Base-by-base conservation (phyloP, 2,329 filamentous ascomycete species). In the Fusarium sp. region DNA sequence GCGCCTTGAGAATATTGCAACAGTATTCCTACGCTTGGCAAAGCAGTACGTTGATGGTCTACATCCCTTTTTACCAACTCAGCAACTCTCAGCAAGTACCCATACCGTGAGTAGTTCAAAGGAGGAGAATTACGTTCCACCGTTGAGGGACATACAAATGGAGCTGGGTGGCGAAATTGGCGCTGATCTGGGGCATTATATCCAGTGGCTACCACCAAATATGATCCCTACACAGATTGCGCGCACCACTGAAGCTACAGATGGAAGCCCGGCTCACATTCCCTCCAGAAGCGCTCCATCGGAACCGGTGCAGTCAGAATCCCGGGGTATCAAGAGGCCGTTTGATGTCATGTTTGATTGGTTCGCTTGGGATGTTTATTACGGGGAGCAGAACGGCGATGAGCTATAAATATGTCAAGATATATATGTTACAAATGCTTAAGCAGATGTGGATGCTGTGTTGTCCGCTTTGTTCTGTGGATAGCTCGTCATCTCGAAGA, bases 301-400 rank as follows among this genome's bases (percentile, higher is more conserved):
- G 9, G 39, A n/a, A 10, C 6, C 39, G 6, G 22, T 41, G 39
- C 13, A 10, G 39, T 22, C 8, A 41, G 28, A 18, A 5, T 5
- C 26, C 0, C 54, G 15, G 2, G 42, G 55, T 13, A 26, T 7
- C 1, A 66, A 67, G 18, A 48, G 49, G 7, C 57, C 55, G 1
- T 67, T 69, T 22, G 44, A 69, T 49, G 24, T 52, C 9, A 55
- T 59, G 33, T 61, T 69, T 28, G 48, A 66, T 31, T 69, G 66
- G 66, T 61, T 69, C 15, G 49, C 62, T 17, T 69, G 49, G 66
- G 62, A 69, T 41, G 28, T 31, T 2, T 49, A 66, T 28, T 54
- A 66, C 28, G 48, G 33, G 3, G 42, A 58, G 4, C 3, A 11
- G 17, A 33, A 26, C 11, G 17, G 4, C 11, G 4, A 2, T 10